A percentile compares a stretch with the other conserved stretches of the same genome.
Conservation (phyloP, 257 asterid genomes). For the Fraxinus americana region DNA sequence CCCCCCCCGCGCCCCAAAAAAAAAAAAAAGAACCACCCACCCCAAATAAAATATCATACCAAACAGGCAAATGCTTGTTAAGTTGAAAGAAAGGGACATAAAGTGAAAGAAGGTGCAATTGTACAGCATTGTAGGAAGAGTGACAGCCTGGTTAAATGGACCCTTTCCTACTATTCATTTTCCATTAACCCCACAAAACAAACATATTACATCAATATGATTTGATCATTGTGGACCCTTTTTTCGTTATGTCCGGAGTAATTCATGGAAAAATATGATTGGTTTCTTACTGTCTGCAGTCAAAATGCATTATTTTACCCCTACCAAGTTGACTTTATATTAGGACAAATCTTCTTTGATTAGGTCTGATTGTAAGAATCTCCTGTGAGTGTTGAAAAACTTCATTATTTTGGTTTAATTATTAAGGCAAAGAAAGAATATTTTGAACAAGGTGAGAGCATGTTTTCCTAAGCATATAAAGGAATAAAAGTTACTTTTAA, state of each 20-base stretch:
- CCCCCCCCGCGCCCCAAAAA: conserved; percentile 2
- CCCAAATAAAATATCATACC: conserved; percentile 40
- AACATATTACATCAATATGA: conserved; percentile 53
- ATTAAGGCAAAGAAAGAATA: not conserved
- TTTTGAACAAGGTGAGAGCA: not conserved
- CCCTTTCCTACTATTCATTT: conserved; percentile 39
- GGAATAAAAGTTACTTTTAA: not conserved
- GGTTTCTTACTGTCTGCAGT: conserved; percentile 16
- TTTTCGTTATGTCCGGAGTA: conserved; percentile 56
- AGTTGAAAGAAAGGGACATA: conserved; percentile 65
- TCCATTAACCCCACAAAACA: conserved; percentile 44
- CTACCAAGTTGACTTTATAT: conserved; percentile 42
- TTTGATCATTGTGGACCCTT: conserved; percentile 45
- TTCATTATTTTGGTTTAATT: not conserved
- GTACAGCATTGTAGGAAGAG: conserved; percentile 32
- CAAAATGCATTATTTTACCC: conserved; percentile 28
- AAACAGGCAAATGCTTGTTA: conserved; percentile 49
- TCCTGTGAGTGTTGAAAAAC: not conserved
- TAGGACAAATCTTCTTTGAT: conserved; percentile 6
- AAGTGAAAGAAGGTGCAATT: conserved; percentile 49
- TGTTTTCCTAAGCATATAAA: not conserved
- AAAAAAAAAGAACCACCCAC: too few relatives aligned
- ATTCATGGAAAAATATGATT: conserved; percentile 37
- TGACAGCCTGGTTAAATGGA: conserved; percentile 62
- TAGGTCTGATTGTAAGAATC: not conserved